Conservation (phyloP, 164 flowering plant genomes). For the Vitis labrusca region DNA sequence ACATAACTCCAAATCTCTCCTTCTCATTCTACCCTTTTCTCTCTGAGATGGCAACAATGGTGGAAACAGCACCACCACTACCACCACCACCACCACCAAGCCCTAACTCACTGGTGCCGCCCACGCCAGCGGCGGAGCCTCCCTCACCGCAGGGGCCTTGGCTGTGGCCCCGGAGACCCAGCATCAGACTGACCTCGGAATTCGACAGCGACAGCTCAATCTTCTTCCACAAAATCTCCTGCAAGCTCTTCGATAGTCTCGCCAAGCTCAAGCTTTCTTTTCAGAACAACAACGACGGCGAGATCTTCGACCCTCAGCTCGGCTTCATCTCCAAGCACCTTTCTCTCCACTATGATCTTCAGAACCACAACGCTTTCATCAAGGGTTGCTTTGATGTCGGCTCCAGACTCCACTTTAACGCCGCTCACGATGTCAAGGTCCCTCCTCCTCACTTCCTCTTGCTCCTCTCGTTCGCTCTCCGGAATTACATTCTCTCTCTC, state of each 20-base stretch:
- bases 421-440: slow-evolving; percentile 75
- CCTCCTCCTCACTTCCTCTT: not conserved
- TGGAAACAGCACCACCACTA: slow-evolving; percentile 2
- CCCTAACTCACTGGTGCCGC: slow-evolving; percentile 18
- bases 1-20: not conserved
- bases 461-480: not conserved
- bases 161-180: slow-evolving; percentile 32
- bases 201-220: slow-evolving; percentile 77
- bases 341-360: slow-evolving; percentile 61
- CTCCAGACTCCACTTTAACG: slow-evolving; percentile 49
- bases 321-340: slow-evolving; percentile 54
- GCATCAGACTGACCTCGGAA: slow-evolving; percentile 69
- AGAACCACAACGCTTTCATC: slow-evolving; percentile 61
- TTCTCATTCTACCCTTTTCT: not conserved
- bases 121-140: slow-evolving; percentile 10
- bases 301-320: slow-evolving; percentile 57
- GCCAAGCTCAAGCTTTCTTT: slow-evolving; percentile 82
- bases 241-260: slow-evolving; percentile 71
- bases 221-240: slow-evolving; percentile 79
- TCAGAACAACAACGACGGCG: slow-evolving; percentile 53
- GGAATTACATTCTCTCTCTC: not conserved
- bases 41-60: slow-evolving; percentile 11
- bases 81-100: not conserved
- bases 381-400: slow-evolving; percentile 47
- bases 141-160: slow-evolving; percentile 2